Evolutionary conservation across 148 eudicot species (phyloP).

Genomic region (Salicornia ramosissima): DNA sequence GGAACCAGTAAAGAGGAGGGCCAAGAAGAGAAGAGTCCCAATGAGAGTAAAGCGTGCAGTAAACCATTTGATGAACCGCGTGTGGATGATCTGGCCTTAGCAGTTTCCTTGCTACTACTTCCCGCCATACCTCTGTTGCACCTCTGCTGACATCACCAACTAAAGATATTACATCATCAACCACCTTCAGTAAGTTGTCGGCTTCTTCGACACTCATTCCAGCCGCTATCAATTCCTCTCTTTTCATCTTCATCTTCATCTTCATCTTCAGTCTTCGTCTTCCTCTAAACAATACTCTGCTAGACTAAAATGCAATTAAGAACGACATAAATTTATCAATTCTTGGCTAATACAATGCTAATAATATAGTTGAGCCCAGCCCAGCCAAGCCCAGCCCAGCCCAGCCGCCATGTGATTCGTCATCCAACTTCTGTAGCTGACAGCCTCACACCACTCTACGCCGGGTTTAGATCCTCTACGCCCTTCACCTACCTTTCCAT

Average conservation of each 20-base stretch:
- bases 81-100: constrained; percentile 66
- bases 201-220: constrained; percentile 54
- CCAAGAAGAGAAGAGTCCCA: constrained; percentile 57
- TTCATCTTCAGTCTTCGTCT: too few relatives aligned
- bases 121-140: constrained; percentile 57
- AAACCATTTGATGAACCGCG: constrained; percentile 65
- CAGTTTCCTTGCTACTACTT: constrained; percentile 46
- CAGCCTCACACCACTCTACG: too few relatives aligned
- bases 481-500: too few relatives aligned
- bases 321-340: too few relatives aligned
- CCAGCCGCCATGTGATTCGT: too few relatives aligned
- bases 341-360: too few relatives aligned
- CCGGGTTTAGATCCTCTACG: too few relatives aligned
- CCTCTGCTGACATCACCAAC: constrained; percentile 1
- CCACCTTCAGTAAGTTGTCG: constrained; percentile 13
- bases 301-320: too few relatives aligned
- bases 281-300: too few relatives aligned
- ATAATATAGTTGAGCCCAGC: too few relatives aligned
- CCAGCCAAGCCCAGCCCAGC: too few relatives aligned
- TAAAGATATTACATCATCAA: constrained; percentile 25
- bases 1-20: constrained; percentile 91
- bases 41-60: constrained; percentile 53
- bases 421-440: too few relatives aligned
- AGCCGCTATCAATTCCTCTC: constrained; percentile 34
- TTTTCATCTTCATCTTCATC: constrained; percentile 7